These are phyloP conservation scores for Fibroporia radiculosa DNA, from an alignment of 768 basidiomycete genomes.

Conservation along the genomic window DNA sequence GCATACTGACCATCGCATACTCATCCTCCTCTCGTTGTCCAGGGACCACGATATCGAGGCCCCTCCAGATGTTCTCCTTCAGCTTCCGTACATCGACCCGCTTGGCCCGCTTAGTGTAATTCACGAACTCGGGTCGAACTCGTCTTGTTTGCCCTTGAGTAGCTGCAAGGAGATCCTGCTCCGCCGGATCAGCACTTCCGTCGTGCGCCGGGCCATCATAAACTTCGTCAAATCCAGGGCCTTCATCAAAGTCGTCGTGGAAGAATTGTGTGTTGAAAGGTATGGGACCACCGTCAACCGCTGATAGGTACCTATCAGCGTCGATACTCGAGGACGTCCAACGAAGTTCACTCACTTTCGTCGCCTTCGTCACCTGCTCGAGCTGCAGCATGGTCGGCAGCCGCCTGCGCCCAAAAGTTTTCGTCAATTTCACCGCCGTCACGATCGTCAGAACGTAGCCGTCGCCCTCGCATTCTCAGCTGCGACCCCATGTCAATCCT, in stretches of 20 bases:
- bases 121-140: constrained; percentile 80
- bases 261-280: constrained; percentile 98
- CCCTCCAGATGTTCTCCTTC: constrained; percentile 98
- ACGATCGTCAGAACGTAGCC: constrained; percentile 43
- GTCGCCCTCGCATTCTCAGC: constrained; percentile 85
- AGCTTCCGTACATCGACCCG: constrained; percentile 93
- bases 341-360: constrained; percentile 42
- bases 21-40: constrained; percentile 32
- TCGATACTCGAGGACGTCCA: not conserved
- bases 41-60: constrained; percentile 68
- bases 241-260: constrained; percentile 85
- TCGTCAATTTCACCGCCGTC: constrained; percentile 90
- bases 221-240: constrained; percentile 51
- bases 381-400: constrained; percentile 70
- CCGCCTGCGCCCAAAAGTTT: constrained; percentile 95
- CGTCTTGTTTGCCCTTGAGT: constrained; percentile 73
- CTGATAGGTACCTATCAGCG: constrained; percentile 9
- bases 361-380: constrained; percentile 48
- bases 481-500: too few relatives aligned
- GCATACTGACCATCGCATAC: constrained; percentile 17
- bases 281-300: constrained; percentile 44
- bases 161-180: constrained; percentile 82
- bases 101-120: constrained; percentile 93
- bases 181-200: constrained; percentile 48
- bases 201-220: constrained; percentile 46